Percentiles rank a stretch among this genome's conserved stretches.
Evolutionary conservation across 192 early-diverging fungal genomes (phyloP).

Genomic region (Linnemannia hyalina): DNA sequence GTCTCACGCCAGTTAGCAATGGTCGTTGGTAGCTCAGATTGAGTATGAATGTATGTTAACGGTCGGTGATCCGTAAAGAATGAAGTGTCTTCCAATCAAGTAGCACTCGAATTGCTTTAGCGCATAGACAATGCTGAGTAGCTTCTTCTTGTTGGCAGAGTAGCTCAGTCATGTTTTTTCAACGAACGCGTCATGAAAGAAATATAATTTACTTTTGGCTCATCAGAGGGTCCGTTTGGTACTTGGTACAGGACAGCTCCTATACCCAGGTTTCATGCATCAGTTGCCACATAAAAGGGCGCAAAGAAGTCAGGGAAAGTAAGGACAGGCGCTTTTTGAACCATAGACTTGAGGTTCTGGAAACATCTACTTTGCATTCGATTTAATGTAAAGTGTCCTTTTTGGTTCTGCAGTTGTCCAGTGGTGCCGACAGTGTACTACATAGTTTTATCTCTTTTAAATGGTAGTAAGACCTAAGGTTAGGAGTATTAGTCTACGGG

Average conservation of each 20-base stretch:
- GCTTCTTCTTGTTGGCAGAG: background rate
- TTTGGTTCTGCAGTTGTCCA: no score
- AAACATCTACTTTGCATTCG: background rate
- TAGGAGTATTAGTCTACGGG: no score
- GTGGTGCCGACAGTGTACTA: no score
- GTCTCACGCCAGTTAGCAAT: slow-evolving; percentile 50
- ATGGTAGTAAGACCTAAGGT: no score
- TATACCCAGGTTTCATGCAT: slow-evolving; percentile 48
- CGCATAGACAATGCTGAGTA: slow-evolving; percentile 8
- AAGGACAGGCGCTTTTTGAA: background rate
- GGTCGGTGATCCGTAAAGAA: slow-evolving; percentile 36
- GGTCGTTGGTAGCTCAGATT: background rate
- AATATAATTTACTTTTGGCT: background rate
- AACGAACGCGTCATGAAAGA: no score
- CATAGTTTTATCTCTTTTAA: no score
- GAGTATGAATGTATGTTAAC: background rate
- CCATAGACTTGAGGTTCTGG: background rate
- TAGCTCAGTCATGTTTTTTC: no score
- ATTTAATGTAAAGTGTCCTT: no score
- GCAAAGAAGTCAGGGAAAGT: background rate
- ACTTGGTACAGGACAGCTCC: slow-evolving; percentile 47
- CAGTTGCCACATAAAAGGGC: slow-evolving; percentile 45
- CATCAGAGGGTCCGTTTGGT: background rate
- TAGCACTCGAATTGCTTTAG: slow-evolving; percentile 39
- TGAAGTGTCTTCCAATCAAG: slow-evolving; percentile 31